Base-by-base conservation (phyloP, 1,284 basidiomycete genomes). In the Cutaneotrichosporon sp. region DNA sequence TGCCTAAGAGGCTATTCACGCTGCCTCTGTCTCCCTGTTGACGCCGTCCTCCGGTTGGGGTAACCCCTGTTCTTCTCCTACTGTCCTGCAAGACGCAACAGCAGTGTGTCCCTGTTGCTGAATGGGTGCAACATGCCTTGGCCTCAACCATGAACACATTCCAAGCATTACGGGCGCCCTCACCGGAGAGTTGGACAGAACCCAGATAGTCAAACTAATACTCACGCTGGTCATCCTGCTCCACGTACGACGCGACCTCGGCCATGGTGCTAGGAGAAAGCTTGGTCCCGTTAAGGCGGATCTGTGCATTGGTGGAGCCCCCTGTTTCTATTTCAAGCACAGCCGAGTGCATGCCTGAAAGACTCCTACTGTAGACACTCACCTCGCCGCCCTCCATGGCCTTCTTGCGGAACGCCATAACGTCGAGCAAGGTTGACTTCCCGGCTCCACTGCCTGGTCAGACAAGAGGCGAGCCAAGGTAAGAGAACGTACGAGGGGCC, bases 391-490 rank as follows among this genome's bases (percentile, higher is more conserved):
- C 63, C 1, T 54, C 55, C 11, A 59, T 54, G 5, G 52, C 46
- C 3, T 45, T 7, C 25, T 65, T 65, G 6, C 75, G 62, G 16
- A 60, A 52, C 9, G 68, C 65, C 35, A 77, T 61, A 3, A 75
- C 47, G 50, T 76, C 75, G 46, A 77, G 66, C 1, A 76, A 59
- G 0, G 75, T 75, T 0, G 66, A 67, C 52, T 76, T 77, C 25
- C 75, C 75, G 9, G 67, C 35, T 16, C 43, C 49, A 3, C 51
- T 54, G 29, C 16, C n/a, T 12, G 3, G 46, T 48, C n/a, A 43
- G 34, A 11, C 19, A n/a, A 8, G 27, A 47, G 37, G 10, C 11
- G 34, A 10, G 20, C 29, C 14, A 31, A 31, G 11, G 12, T 12
- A 26, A 16, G 24, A n/a, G n/a, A n/a, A 41, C 38, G 25, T 19